Conservation (phyloP, 305 asterid species). For the Rubia peregrina region DNA sequence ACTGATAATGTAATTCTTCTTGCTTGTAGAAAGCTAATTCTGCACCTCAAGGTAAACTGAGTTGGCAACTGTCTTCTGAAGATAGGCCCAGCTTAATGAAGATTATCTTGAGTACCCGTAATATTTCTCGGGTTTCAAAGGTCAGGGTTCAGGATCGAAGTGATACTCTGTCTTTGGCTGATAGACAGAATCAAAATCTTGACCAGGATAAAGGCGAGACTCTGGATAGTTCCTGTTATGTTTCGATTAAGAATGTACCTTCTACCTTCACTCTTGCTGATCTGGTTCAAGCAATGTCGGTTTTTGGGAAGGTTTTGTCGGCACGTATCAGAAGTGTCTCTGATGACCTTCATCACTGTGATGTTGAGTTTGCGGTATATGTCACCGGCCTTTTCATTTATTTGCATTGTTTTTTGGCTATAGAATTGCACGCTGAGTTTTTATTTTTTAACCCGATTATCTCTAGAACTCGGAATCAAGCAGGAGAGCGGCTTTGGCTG, state of each 20-base stretch:
- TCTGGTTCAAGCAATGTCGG: conserved; percentile 38
- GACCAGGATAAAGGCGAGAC: not conserved
- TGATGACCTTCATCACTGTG: conserved; percentile 27
- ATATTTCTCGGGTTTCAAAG: conserved; percentile 16
- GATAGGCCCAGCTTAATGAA: conserved; percentile 6
- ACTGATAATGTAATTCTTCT: not conserved
- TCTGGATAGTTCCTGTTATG: conserved; percentile 9
- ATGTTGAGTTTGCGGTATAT: conserved; percentile 38
- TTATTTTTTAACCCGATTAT: not conserved
- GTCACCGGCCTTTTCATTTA: conserved; percentile 9
- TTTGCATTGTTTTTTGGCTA: not conserved
- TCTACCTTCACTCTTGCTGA: conserved; percentile 25
- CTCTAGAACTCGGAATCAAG: conserved; percentile 36
- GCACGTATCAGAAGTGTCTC: conserved; percentile 30
- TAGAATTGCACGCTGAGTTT: conserved; percentile 8
- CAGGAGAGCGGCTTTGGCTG: conserved; percentile 21
- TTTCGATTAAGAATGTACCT: conserved; percentile 27
- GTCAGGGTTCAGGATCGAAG: conserved; percentile 5
- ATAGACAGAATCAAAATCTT: conserved; percentile 9
- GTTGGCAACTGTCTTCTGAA: conserved; percentile 16
- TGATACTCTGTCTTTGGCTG: conserved; percentile 13
- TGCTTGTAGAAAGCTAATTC: conserved; percentile 17
- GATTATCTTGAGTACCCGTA: not conserved
- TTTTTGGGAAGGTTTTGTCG: conserved; percentile 35
- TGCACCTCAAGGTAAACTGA: conserved; percentile 12